A percentile compares a stretch with the other conserved stretches of the same genome.
phyloP scores from a whole-genome alignment of 2,329 filamentous ascomycete genomes.

The Colletotrichum chrysophilum region DNA sequence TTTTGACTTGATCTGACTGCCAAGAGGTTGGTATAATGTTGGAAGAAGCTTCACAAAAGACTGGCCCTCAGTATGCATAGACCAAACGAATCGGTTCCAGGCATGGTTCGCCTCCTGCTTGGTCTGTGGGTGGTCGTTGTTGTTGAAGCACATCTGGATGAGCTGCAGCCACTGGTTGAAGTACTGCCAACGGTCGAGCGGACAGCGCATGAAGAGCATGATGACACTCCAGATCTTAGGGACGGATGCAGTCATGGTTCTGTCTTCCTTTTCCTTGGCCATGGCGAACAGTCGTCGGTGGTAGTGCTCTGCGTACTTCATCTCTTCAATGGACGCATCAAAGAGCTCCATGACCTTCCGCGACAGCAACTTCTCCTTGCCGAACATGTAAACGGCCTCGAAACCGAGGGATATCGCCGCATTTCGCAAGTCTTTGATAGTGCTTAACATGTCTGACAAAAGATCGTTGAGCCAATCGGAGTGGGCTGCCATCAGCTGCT shows the following conservation, averaged over 20 bases:
- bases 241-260: conserved; percentile 59
- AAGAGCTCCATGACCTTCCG: conserved; percentile 71
- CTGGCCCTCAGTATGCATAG: conserved; percentile 67
- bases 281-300: conserved; percentile 70
- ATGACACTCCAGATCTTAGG: conserved; percentile 90
- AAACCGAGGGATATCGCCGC: conserved; percentile 78
- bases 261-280: conserved; percentile 67
- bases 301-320: conserved; percentile 73
- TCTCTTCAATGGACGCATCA: conserved; percentile 60
- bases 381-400: conserved; percentile 72
- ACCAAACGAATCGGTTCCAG: conserved; percentile 85
- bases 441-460: conserved; percentile 82
- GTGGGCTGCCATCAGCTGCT: conserved; percentile 71
- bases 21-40: conserved; percentile 69
- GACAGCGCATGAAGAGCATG: conserved; percentile 76
- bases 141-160: conserved; percentile 85
- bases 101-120: conserved; percentile 81
- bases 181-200: conserved; percentile 72
- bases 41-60: conserved; percentile 60
- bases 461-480: conserved; percentile 83
- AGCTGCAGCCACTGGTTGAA: conserved; percentile 78
- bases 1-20: conserved; percentile 71
- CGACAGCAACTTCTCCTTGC: conserved; percentile 71
- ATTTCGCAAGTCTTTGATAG: conserved; percentile 74
- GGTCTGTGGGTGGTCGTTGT: conserved; percentile 66